Conservation (phyloP, 2,329 filamentous ascomycete genomes). For the Diaporthe longicolla region DNA sequence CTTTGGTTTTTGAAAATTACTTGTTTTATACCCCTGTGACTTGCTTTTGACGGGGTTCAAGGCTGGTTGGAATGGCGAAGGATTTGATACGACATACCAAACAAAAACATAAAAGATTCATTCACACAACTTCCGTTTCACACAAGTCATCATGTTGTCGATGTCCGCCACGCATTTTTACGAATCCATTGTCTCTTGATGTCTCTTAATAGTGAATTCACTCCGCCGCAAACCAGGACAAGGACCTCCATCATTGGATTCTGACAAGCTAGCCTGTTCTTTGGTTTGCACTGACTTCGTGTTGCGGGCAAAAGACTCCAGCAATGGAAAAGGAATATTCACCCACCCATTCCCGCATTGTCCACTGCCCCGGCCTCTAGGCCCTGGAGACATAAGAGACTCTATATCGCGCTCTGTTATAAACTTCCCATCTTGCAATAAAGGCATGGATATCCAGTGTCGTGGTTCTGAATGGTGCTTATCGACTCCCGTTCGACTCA, state of each 20-base stretch:
- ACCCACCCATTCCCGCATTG: neutral
- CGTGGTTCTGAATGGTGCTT: neutral
- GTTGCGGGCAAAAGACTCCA: neutral
- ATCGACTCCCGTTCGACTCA: neutral
- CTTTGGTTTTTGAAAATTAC: conserved; percentile 16
- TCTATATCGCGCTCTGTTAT: neutral
- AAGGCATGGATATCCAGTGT: neutral
- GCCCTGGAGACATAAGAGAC: too few relatives aligned
- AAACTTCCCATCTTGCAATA: neutral
- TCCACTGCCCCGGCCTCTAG: too few relatives aligned
- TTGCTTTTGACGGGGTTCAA: conserved; percentile 9
- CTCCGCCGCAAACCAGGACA: neutral
- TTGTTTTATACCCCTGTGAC: conserved; percentile 34
- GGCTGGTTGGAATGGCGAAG: conserved; percentile 25
- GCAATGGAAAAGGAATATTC: neutral
- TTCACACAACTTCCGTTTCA: neutral
- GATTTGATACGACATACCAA: conserved; percentile 26
- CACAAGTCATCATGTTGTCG: neutral
- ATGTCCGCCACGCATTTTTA: neutral
- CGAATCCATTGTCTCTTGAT: neutral
- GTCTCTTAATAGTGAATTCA: neutral
- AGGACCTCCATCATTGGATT: neutral
- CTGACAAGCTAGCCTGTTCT: neutral
- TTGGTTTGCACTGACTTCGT: neutral
- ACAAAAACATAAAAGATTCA: conserved; percentile 22